phyloP scores from a whole-genome alignment of 2,329 filamentous ascomycete genomes.

The Ascochyta rabiei region DNA sequence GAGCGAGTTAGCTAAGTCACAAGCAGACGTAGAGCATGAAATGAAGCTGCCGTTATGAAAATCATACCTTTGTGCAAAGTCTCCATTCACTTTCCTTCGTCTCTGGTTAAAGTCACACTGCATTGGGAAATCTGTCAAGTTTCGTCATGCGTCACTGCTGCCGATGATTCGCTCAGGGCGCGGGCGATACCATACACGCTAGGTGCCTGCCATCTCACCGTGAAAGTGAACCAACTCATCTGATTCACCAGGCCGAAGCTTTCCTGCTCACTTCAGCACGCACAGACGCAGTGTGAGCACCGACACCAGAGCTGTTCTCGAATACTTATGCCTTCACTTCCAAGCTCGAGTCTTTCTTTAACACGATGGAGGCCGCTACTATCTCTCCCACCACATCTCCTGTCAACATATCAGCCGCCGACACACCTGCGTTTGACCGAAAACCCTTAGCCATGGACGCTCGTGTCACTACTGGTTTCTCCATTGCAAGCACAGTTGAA shows the following conservation, averaged over 20 bases:
- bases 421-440: neutral
- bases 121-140: no score
- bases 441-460: neutral
- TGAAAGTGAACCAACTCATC: neutral
- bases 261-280: neutral
- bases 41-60: no score
- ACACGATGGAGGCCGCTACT: neutral
- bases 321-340: neutral
- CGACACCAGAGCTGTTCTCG: no score
- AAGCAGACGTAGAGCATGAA: no score
- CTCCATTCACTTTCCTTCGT: no score
- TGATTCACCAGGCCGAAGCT: neutral
- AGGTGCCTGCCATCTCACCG: neutral
- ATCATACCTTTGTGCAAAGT: no score
- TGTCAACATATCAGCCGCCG: neutral
- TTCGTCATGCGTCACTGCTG: no score
- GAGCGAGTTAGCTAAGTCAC: no score
- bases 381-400: neutral
- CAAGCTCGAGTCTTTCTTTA: neutral
- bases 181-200: no score
- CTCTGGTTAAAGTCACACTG: no score
- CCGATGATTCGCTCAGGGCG: no score
- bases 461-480: neutral
- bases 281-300: neutral
- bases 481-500: neutral